phyloP scores from a whole-genome alignment of 176 grass and related monocot species.

The Musa troglodytarum region DNA sequence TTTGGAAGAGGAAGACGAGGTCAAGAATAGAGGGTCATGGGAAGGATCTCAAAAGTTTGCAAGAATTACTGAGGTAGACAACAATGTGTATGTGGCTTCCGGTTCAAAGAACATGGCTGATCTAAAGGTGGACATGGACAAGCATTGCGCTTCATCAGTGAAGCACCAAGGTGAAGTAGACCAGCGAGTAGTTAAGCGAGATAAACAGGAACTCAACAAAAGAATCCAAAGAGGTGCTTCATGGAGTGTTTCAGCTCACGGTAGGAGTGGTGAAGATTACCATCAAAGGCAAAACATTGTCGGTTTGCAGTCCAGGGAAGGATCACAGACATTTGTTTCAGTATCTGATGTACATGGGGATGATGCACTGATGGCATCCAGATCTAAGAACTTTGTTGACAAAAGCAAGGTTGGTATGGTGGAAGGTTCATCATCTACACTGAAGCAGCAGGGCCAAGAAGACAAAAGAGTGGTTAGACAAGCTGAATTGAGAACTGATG shows the following conservation, averaged over 20 bases:
- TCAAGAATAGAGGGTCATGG: neutral
- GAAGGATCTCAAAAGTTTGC: neutral
- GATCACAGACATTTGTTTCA: conserved; percentile 8
- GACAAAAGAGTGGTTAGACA: conserved; percentile 5
- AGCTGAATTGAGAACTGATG: conserved; percentile 2
- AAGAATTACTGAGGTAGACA: neutral
- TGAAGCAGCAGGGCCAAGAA: neutral
- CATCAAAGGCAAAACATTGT: neutral
- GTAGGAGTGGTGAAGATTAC: neutral
- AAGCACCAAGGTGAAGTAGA: neutral
- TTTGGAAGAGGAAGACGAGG: neutral
- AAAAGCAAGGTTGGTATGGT: neutral
- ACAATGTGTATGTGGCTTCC: neutral
- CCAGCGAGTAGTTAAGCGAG: neutral
- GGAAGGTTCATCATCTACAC: conserved; percentile 1
- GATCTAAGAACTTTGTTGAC: conserved; percentile 4
- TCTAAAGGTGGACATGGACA: neutral
- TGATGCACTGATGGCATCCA: conserved; percentile 3
- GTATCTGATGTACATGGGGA: conserved; percentile 6
- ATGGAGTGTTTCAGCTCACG: neutral
- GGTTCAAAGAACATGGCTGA: conserved; percentile 1
- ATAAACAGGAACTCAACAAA: neutral
- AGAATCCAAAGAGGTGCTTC: conserved; percentile 2
- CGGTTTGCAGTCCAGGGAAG: neutral
- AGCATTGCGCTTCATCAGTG: neutral